phyloP scores from a whole-genome alignment of 768 basidiomycete genomes.

The Trametes cinnabarina region DNA sequence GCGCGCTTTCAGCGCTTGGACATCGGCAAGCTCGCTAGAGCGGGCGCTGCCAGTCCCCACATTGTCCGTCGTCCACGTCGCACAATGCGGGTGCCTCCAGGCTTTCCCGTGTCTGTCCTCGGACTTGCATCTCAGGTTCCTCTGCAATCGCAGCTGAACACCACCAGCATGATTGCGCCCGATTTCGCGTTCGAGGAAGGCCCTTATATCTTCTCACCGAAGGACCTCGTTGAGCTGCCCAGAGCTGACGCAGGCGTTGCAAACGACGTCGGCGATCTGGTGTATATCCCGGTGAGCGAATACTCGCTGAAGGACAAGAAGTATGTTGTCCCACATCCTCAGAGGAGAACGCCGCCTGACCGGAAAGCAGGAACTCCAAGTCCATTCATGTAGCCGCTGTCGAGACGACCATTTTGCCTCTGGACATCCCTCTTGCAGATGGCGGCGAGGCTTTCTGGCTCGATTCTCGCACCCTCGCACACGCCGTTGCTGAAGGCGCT shows the following conservation, averaged over 20 bases:
- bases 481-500: slow-evolving; percentile 56
- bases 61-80: slow-evolving; percentile 1
- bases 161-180: slow-evolving; percentile 16
- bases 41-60: too few relatives aligned
- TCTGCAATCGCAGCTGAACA: slow-evolving; percentile 30
- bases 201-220: slow-evolving; percentile 62
- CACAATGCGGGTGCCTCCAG: slow-evolving; percentile 50
- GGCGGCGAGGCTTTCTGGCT: slow-evolving; percentile 84
- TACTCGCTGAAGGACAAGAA: slow-evolving; percentile 73
- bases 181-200: slow-evolving; percentile 62
- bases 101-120: slow-evolving; percentile 42
- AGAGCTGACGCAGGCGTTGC: slow-evolving; percentile 67
- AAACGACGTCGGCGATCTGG: slow-evolving; percentile 67
- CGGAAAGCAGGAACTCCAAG: slow-evolving; percentile 58
- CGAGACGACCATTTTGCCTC: slow-evolving; percentile 45
- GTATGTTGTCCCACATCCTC: slow-evolving; percentile 39
- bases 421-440: slow-evolving; percentile 60
- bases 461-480: slow-evolving; percentile 63
- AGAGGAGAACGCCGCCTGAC: background rate
- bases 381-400: slow-evolving; percentile 62
- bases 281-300: slow-evolving; percentile 61
- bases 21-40: too few relatives aligned
- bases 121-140: slow-evolving; percentile 57
- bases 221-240: slow-evolving; percentile 65
- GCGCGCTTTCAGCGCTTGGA: too few relatives aligned